These are phyloP conservation scores for Lichenothelia convexa DNA, from an alignment of 495 filamentous ascomycete species.

Conservation along the genomic window DNA sequence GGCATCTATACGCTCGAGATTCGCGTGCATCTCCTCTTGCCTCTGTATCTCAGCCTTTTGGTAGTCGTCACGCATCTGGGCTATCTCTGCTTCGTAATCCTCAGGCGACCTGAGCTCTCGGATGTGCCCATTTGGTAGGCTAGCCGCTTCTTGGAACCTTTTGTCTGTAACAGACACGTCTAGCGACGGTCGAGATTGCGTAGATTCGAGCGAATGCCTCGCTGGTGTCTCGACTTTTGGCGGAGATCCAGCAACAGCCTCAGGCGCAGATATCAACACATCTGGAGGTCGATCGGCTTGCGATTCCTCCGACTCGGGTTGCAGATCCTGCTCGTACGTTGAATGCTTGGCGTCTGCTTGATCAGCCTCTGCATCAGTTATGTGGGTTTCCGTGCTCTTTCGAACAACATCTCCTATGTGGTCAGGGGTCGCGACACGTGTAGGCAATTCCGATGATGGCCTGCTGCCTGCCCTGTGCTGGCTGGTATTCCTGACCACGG, in stretches of 20 bases:
- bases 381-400: too few species aligned
- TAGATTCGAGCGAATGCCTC: too few species aligned
- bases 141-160: too few species aligned
- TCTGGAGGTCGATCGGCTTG: too few species aligned
- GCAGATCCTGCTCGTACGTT: too few species aligned
- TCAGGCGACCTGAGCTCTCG: neutral
- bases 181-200: neutral
- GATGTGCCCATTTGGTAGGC: neutral
- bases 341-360: too few species aligned
- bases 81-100: conserved; percentile 12
- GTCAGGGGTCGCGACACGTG: conserved; percentile 6
- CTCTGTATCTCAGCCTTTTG: conserved; percentile 42
- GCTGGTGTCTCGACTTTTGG: too few species aligned
- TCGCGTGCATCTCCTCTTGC: conserved; percentile 63
- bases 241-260: too few species aligned
- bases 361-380: too few species aligned
- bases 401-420: conserved; percentile 5
- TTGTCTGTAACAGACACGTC: too few species aligned
- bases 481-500: conserved; percentile 27
- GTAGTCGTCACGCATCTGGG: conserved; percentile 35
- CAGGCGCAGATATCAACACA: too few species aligned
- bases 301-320: too few species aligned
- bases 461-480: conserved; percentile 9
- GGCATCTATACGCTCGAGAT: conserved; percentile 83
- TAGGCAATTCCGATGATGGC: conserved; percentile 11